These are phyloP conservation scores for Parmelia sp. DNA, from an alignment of 495 filamentous ascomycete species.

Conservation along the genomic window DNA sequence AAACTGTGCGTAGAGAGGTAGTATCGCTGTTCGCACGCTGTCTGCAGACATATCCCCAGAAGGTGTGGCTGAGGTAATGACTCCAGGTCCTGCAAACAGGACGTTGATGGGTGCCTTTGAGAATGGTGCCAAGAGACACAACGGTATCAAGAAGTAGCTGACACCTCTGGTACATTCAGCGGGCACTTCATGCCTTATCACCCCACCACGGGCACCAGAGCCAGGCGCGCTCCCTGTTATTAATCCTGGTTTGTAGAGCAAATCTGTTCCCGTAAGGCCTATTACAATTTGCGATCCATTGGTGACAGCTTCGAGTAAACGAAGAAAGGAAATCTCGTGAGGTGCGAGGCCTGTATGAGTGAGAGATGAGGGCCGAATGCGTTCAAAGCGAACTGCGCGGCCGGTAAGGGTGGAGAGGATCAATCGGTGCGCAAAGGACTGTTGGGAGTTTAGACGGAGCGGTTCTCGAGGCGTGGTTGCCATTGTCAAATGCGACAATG, in stretches of 20 bases:
- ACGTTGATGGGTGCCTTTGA: slow-evolving; percentile 83
- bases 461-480: slow-evolving; percentile 43
- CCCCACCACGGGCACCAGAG: slow-evolving; percentile 59
- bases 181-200: slow-evolving; percentile 71
- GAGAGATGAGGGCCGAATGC: slow-evolving; percentile 80
- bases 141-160: slow-evolving; percentile 85
- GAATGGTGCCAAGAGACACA: slow-evolving; percentile 90
- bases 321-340: slow-evolving; percentile 92
- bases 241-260: slow-evolving; percentile 85
- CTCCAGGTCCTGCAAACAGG: slow-evolving; percentile 79
- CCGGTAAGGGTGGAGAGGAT: slow-evolving; percentile 89
- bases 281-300: slow-evolving; percentile 95
- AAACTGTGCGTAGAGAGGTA: slow-evolving; percentile 84
- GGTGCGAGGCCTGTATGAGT: slow-evolving; percentile 81
- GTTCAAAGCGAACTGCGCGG: slow-evolving; percentile 78
- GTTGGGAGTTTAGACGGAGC: slow-evolving; percentile 72
- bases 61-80: slow-evolving; percentile 80
- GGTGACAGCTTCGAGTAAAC: slow-evolving; percentile 87
- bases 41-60: slow-evolving; percentile 83
- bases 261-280: slow-evolving; percentile 85
- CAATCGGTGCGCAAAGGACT: slow-evolving; percentile 73
- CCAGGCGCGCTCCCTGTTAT: slow-evolving; percentile 74
- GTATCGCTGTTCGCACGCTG: slow-evolving; percentile 83
- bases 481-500: slow-evolving; percentile 27
- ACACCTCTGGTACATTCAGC: slow-evolving; percentile 68